phyloP scores from a whole-genome alignment of 192 early-diverging fungal species.

The Coemansia sp. region DNA sequence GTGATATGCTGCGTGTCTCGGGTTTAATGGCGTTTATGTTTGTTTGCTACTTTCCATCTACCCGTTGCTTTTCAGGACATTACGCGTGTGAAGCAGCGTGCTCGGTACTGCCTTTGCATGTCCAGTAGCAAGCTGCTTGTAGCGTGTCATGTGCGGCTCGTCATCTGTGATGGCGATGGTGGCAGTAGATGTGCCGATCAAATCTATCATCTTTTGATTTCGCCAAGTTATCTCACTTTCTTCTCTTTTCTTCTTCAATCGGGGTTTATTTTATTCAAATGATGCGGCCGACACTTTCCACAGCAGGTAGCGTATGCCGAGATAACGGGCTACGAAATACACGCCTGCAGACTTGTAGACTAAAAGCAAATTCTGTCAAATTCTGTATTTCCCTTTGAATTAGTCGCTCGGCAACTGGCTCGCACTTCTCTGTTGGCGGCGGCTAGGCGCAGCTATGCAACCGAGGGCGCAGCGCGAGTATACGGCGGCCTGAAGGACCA shows the following conservation, averaged over 20 bases:
- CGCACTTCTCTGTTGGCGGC: not conserved
- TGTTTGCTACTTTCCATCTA: not conserved
- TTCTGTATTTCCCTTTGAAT: not conserved
- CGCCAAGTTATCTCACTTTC: too few species aligned
- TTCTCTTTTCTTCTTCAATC: not conserved
- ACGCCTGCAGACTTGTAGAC: too few species aligned
- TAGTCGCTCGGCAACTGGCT: not conserved
- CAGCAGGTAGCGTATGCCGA: too few species aligned
- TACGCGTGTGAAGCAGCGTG: not conserved
- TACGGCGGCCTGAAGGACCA: slow-evolving; percentile 82
- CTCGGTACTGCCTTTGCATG: not conserved
- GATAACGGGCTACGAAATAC: too few species aligned
- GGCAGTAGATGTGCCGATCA: not conserved
- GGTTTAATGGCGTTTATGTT: slow-evolving; percentile 3
- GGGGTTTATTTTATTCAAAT: not conserved
- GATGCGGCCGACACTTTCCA: not conserved
- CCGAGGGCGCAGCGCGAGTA: slow-evolving; percentile 34
- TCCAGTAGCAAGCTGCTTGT: too few species aligned
- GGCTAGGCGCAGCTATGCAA: slow-evolving; percentile 26
- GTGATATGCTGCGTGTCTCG: too few species aligned
- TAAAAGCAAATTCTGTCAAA: too few species aligned
- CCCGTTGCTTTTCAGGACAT: not conserved
- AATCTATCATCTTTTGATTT: not conserved
- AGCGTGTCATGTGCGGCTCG: too few species aligned
- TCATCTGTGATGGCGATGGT: not conserved